A percentile compares a stretch with the other conserved stretches of the same genome.
phyloP scores from a whole-genome alignment of 176 grass and related monocot genomes.

The Paspalum vaginatum region DNA sequence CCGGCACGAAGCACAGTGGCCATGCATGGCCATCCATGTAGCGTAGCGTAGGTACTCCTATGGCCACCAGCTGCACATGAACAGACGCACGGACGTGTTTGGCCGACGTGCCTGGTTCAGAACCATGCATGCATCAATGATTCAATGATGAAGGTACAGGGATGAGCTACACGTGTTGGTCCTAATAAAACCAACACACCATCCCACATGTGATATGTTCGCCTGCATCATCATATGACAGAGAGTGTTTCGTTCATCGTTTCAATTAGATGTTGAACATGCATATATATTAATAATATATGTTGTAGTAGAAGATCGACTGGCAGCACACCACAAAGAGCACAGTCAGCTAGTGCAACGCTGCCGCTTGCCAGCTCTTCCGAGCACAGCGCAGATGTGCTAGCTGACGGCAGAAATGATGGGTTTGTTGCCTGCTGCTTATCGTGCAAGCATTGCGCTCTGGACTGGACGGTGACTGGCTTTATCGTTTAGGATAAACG shows the following conservation, averaged over 20 bases:
- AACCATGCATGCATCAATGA: not conserved
- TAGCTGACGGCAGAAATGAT: slow-evolving; percentile 26
- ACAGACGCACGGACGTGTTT: not conserved
- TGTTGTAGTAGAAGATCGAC: too few species aligned
- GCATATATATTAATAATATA: not conserved
- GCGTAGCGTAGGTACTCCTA: too few species aligned
- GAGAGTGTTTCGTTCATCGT: too few species aligned
- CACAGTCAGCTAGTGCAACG: too few species aligned
- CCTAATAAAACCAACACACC: not conserved
- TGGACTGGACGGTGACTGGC: slow-evolving; percentile 7
- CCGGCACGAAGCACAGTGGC: not conserved
- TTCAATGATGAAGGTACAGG: too few species aligned
- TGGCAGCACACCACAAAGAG: too few species aligned
- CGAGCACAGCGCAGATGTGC: not conserved
- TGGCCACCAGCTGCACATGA: not conserved
- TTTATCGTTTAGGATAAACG: slow-evolving; percentile 7
- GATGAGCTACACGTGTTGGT: not conserved
- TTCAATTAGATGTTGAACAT: not conserved
- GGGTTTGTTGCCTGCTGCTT: slow-evolving; percentile 10
- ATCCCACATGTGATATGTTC: slow-evolving; percentile 13
- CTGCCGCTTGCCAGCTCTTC: too few species aligned
- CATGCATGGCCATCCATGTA: not conserved
- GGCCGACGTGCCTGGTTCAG: slow-evolving; percentile 8
- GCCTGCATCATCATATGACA: not conserved
- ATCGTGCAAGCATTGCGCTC: not conserved